Base-by-base conservation (phyloP, 768 basidiomycete genomes). In the Flagelloscypha sp. region DNA sequence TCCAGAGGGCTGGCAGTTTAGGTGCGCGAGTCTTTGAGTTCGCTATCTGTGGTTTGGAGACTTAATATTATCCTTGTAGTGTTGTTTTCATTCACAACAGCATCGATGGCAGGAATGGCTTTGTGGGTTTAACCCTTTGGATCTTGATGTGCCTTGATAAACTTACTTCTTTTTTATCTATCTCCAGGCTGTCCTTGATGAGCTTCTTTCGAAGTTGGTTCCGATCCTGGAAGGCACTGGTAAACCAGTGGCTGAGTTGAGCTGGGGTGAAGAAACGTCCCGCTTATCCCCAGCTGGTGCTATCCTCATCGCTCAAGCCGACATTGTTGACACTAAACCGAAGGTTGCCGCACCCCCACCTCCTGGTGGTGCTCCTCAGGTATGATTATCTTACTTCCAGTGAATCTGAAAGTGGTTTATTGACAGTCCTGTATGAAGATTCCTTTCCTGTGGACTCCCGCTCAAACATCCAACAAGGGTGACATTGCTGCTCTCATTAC, bases 91-190 rank as follows among this genome's bases (percentile, higher is more conserved):
- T 22, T 10, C 35, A 36, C 28, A 28, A 28, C 9, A 28, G 16
- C 35, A 36, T 36, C 16, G 35, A 36, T 21, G 35, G 24, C 4
- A 16, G 25, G 13, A 24, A 16, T n/a, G n/a, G n/a, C n/a, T n/a
- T n/a, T n/a, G n/a, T n/a, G n/a, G n/a, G n/a, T n/a, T n/a, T n/a
- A n/a, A n/a, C n/a, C n/a, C n/a, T n/a, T n/a, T n/a, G n/a, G n/a
- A n/a, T n/a, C n/a, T n/a, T n/a, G n/a, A n/a, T n/a, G n/a, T n/a
- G n/a, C n/a, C n/a, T n/a, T n/a, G n/a, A n/a, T n/a, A n/a, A n/a
- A n/a, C n/a, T n/a, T n/a, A n/a, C n/a, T n/a, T n/a, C n/a, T n/a
- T n/a, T n/a, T n/a, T n/a, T n/a, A n/a, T n/a, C n/a, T n/a, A n/a
- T n/a, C n/a, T n/a, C n/a, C n/a, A n/a, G 18, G 24, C 35, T 4